Evolutionary conservation across 208 protist genomes (phyloP), one percentile per base, ranked within the genome.

Genomic region (Wallacemonas sp.): DNA sequence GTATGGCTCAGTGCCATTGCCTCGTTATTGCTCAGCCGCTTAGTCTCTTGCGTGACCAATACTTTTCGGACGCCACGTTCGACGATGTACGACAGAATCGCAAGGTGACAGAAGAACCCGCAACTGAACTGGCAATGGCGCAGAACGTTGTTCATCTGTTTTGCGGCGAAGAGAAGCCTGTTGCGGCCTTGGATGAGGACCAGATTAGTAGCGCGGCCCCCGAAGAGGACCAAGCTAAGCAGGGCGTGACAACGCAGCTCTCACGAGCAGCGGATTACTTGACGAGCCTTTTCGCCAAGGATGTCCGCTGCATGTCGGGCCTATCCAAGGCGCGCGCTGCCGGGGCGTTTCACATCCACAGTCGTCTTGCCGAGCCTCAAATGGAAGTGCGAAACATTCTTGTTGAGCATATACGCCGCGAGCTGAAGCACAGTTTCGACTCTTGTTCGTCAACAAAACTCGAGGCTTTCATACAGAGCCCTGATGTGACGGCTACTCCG

Each of bases 401-500:
- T 15, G 41, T 27, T 21, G 28, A 22, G 17, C 21, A 51, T 22
- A 68, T 62, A 21, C 42, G 41, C 22, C 27, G 73, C 0, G 72
- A 84, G 39, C n/a, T 80, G 33, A 45, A 64, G 17, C 72, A 79
- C 64, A 62, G 62, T 19, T 70, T 84, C 63, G 73, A 84, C 27
- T 62, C 64, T 2, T 70, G 70, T 61, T 65, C 69, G 0, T 38
- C 69, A 0, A 19, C 60, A 14, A 70, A 84, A 26, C 24, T 91
- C 36, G 70, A 79, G 62, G 49, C 36, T 1, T 88, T 77, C 64
- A 45, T 87, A 24, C 69, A 65, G 30, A 39, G 9, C 14, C 38
- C 45, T 19, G 68, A 62, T 1, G 38, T 41, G 9, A 33, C 9
- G 3, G 24, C 38, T 17, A 22, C n/a, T n/a, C 44, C 27, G 0